Evolutionary conservation across 352 stramenopile species (phyloP), one percentile per base, ranked within the genome.

Genomic region (Phytophthora sansomeana): DNA sequence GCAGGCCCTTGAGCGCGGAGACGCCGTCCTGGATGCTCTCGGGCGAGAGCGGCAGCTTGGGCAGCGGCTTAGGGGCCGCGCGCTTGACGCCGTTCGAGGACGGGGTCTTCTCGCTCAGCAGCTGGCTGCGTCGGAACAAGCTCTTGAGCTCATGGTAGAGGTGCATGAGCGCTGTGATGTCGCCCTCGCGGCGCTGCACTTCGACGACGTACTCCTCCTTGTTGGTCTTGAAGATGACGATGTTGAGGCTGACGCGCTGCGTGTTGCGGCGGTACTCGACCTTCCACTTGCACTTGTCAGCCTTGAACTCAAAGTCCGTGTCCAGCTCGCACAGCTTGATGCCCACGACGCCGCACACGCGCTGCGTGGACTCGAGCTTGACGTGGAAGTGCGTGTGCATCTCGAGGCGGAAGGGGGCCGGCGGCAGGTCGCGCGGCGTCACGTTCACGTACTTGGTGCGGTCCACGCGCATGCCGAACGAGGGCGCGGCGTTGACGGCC

Each of bases 211-310:
- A 90, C 65, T 92, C 83, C 14, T 72, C 65, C 70, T 91, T 92
- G 56, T 43, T 60, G 6, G 81, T 78, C 71, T 91, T 93, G 65
- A 84, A 96, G 29, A 96, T 74, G 41, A 87, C 56, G 8, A 96
- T 90, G 73, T 96, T 93, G 29, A 94, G 72, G 43, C 77, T 79
- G 38, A 93, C 85, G 49, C 85, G 83, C 63, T 90, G 82, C 14
- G 73, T 67, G 48, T 74, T 74, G 46, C 77, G 81, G 4, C 85
- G 83, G 74, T 89, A 91, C 47, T 90, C 79, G 42, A 94, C 85
- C 71, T 94, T 96, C 87, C 87, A 96, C 74, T 96, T 96, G 78
- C 85, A 93, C 76, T 96, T 96, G 63, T 89, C 74, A 7, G 75
- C 70, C 63, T 96, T 92, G 67, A 96, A 96, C 59, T 78, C 75